phyloP scores from a whole-genome alignment of 257 asterid species.

The Euphrasia confusa region DNA sequence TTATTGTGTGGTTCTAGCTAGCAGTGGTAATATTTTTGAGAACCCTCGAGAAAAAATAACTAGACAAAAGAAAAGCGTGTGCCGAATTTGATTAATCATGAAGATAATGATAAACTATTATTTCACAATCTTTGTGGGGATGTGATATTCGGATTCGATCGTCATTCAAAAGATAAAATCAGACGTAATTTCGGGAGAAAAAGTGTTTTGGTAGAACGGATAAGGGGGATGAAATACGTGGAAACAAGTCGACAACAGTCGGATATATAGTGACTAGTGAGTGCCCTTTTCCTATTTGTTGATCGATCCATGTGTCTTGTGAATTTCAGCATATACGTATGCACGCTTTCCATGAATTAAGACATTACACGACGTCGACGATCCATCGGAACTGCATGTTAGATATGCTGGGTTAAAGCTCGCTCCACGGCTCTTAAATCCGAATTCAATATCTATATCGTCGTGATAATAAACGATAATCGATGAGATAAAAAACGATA shows the following conservation, averaged over 20 bases:
- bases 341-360: background rate
- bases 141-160: background rate
- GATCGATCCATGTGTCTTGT: too few relatives aligned
- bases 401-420: too few relatives aligned
- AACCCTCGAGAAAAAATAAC: too few relatives aligned
- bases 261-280: background rate
- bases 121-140: background rate
- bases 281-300: background rate
- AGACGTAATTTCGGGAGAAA: background rate
- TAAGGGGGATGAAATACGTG: background rate
- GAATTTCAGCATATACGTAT: too few relatives aligned
- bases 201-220: background rate
- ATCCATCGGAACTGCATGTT: too few relatives aligned
- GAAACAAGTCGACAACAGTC: conserved; percentile 1
- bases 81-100: background rate
- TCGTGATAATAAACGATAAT: too few relatives aligned
- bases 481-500: too few relatives aligned
- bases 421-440: too few relatives aligned
- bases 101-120: background rate
- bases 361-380: too few relatives aligned
- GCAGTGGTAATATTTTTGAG: too few relatives aligned
- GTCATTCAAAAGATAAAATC: background rate
- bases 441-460: too few relatives aligned
- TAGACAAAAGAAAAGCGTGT: background rate
- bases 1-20: too few relatives aligned